Base-by-base conservation (phyloP, 129 eudicot species). In the Flaveria brownii region DNA sequence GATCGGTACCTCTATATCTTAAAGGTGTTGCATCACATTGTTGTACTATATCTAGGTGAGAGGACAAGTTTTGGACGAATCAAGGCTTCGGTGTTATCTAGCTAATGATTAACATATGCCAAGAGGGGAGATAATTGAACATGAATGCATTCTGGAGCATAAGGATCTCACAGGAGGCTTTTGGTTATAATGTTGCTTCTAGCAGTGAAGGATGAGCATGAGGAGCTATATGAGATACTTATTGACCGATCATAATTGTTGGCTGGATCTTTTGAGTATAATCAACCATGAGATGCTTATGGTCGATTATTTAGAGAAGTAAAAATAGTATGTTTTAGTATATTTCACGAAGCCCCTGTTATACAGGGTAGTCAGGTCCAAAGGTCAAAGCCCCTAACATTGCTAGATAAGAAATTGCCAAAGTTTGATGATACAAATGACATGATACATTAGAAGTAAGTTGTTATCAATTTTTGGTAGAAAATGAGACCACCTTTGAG, bases 151-250 rank as follows among this genome's bases (percentile, higher is more conserved):
- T 74, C 78, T 80, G 76, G 77, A 74, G 77, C 85, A 86, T 51
- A 89, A 88, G 82, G 90, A 85, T 50, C 84, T 88, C 47, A 82
- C 2, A 83, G 94, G 82, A 85, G 96, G 78, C 92, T 86, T 84
- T 74, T 92, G 71, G 90, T 83, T 12, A 82, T 92, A 94, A 68
- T 92, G 87, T 50, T 90, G 79, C 91, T 92, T 74, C 98, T 96
- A 26, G 96, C 83, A 77, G 83, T 85, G 71, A 86, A 81, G 81
- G 93, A 86, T 20, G 22, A 20, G 22, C 22, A 20, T 20, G 22
- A 20, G 57, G 96, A 90, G 75, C 84, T 85, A 16, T 90, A 87
- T 51, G 98, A 92, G 84, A 92, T 92, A 96, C 91, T 92, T 17
- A 92, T 92, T 36, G 96, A 92, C 78, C 81, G 98, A 68, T 82